Percentiles rank a stretch among this genome's conserved stretches.
phyloP scores from a whole-genome alignment of 2,329 filamentous ascomycete genomes.

The Alternaria sp. region DNA sequence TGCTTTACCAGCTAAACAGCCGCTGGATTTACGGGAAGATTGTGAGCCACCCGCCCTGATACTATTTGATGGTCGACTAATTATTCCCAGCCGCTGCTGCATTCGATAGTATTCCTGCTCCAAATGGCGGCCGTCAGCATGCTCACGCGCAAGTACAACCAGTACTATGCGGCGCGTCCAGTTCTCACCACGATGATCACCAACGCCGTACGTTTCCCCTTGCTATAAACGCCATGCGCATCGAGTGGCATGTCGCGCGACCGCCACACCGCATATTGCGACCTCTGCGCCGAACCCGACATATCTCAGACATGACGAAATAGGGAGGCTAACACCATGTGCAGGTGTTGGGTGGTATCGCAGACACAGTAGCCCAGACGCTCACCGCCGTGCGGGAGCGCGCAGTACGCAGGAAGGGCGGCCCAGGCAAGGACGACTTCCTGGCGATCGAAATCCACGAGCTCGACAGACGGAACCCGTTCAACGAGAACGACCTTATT shows the following conservation, averaged over 20 bases:
- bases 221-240: background rate
- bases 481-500: constrained; percentile 69
- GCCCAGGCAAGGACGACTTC: constrained; percentile 69
- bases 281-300: background rate
- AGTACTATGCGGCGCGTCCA: constrained; percentile 89
- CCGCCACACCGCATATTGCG: background rate
- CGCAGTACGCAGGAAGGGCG: constrained; percentile 70
- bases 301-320: background rate
- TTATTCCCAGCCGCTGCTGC: constrained; percentile 76
- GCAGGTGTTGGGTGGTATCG: constrained; percentile 81
- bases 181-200: constrained; percentile 99
- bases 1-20: constrained; percentile 70
- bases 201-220: constrained; percentile 72
- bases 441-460: constrained; percentile 89
- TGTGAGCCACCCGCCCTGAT: constrained; percentile 57
- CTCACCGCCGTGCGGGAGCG: constrained; percentile 82
- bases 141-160: constrained; percentile 86
- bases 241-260: background rate
- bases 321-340: constrained; percentile 11
- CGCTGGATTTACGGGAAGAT: constrained; percentile 76
- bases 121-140: constrained; percentile 87
- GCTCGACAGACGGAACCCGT: constrained; percentile 79
- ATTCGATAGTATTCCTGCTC: constrained; percentile 82
- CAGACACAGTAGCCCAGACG: constrained; percentile 93
- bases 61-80: constrained; percentile 6